Conservation (phyloP, 2,329 filamentous ascomycete genomes). For the Neofusicoccum kwambonambiense region DNA sequence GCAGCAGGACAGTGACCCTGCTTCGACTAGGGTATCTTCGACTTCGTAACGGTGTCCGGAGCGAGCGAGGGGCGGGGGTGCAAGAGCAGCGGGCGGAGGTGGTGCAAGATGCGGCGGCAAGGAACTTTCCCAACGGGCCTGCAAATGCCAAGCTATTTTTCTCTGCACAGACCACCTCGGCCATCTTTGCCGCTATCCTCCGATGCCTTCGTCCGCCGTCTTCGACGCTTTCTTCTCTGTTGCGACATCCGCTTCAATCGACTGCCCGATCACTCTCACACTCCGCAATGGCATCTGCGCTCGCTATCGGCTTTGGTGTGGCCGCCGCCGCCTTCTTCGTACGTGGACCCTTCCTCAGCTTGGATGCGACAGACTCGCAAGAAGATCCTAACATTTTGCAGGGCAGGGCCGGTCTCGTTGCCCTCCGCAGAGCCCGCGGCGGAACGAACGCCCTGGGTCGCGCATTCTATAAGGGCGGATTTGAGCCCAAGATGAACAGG, state of each 20-base stretch:
- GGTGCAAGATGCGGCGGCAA: conserved; percentile 13
- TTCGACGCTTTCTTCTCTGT: neutral
- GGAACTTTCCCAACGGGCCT: conserved; percentile 10
- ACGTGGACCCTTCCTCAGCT: conserved; percentile 25
- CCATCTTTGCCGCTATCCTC: conserved; percentile 16
- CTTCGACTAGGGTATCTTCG: neutral
- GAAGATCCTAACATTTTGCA: conserved; percentile 40
- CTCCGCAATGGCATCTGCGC: conserved; percentile 55
- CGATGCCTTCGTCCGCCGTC: neutral
- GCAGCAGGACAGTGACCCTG: neutral
- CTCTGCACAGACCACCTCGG: conserved; percentile 11
- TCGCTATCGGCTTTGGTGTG: conserved; percentile 60
- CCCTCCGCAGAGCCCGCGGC: conserved; percentile 77
- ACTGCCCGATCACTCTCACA: neutral
- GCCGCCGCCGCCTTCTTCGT: conserved; percentile 67
- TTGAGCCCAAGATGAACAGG: conserved; percentile 90
- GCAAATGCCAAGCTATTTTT: conserved; percentile 5
- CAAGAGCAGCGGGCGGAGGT: neutral
- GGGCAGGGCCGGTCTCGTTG: conserved; percentile 91
- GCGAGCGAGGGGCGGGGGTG: conserved; percentile 1
- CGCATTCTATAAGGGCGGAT: conserved; percentile 98
- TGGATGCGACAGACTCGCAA: neutral
- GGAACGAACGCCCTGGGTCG: conserved; percentile 71
- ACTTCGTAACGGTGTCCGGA: neutral
- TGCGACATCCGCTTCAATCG: neutral